These are phyloP conservation scores for Sclerotinia sclerotiorum DNA, from an alignment of 2,329 filamentous ascomycete species.

Conservation along the genomic window DNA sequence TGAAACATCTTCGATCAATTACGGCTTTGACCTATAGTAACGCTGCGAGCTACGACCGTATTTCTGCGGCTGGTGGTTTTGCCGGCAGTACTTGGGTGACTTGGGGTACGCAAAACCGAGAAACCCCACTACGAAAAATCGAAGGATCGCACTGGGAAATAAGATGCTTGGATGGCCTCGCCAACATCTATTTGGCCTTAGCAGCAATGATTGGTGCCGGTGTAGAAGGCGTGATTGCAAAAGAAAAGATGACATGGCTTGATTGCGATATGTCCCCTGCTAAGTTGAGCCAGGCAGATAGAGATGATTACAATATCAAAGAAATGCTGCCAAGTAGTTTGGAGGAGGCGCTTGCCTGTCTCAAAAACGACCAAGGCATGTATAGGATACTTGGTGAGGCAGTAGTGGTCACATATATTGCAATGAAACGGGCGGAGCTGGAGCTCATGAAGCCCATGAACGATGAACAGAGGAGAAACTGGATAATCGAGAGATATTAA, in stretches of 20 bases:
- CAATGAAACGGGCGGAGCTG: conserved; percentile 60
- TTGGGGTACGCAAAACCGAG: conserved; percentile 19
- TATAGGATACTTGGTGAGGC: conserved; percentile 48
- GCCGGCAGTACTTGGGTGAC: conserved; percentile 24
- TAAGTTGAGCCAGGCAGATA: conserved; percentile 48
- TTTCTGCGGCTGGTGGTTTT: neutral
- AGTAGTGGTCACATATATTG: conserved; percentile 56
- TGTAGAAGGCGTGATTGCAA: conserved; percentile 30
- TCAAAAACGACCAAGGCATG: conserved; percentile 52
- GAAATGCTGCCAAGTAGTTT: conserved; percentile 55
- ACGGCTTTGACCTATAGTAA: conserved; percentile 18
- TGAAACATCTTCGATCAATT: conserved; percentile 21
- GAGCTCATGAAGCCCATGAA: conserved; percentile 51
- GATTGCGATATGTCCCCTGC: conserved; percentile 59
- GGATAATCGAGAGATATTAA: conserved; percentile 67
- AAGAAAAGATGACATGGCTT: conserved; percentile 47
- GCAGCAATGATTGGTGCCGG: conserved; percentile 19
- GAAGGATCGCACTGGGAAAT: conserved; percentile 23
- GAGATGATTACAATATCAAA: conserved; percentile 53
- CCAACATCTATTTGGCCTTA: conserved; percentile 16
- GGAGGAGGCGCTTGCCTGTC: conserved; percentile 52
- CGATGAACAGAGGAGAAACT: conserved; percentile 50
- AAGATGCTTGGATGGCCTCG: conserved; percentile 26
- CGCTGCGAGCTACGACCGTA: conserved; percentile 9
- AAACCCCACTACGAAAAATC: conserved; percentile 10